phyloP scores from a whole-genome alignment of 192 early-diverging fungal genomes.

The Coemansia sp. region DNA sequence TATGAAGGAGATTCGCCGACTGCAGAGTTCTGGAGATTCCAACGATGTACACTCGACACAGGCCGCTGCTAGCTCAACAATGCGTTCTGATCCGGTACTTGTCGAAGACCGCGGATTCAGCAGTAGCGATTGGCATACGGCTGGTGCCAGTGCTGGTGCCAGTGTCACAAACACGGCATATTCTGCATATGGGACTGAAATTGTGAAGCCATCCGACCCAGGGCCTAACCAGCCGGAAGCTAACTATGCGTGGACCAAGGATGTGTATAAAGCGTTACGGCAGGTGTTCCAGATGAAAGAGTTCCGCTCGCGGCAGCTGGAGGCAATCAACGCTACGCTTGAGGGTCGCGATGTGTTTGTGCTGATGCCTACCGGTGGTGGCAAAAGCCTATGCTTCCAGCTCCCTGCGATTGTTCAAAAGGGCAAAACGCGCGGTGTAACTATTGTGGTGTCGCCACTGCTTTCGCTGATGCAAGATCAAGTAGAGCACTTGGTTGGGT shows the following conservation, averaged over 20 bases:
- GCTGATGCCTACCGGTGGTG: slow-evolving; percentile 98
- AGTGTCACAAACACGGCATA: not conserved
- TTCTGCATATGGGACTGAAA: not conserved
- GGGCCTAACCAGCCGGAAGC: slow-evolving; percentile 33
- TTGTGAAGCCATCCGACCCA: slow-evolving; percentile 40
- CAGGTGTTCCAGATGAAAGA: slow-evolving; percentile 67
- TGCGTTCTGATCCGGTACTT: not conserved
- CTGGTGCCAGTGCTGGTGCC: not conserved
- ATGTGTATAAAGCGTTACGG: slow-evolving; percentile 65
- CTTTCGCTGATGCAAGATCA: slow-evolving; percentile 97
- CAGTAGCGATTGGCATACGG: not conserved
- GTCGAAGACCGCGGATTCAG: not conserved
- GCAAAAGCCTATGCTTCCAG: slow-evolving; percentile 95
- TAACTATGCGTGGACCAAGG: slow-evolving; percentile 64
- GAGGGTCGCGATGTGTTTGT: slow-evolving; percentile 85
- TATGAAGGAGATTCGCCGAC: slow-evolving; percentile 32
- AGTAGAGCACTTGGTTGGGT: slow-evolving; percentile 65
- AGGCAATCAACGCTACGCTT: slow-evolving; percentile 85
- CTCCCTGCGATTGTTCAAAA: slow-evolving; percentile 74
- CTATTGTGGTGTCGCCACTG: slow-evolving; percentile 89
- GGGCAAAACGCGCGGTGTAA: slow-evolving; percentile 68
- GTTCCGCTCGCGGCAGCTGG: slow-evolving; percentile 84
- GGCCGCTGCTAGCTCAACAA: not conserved
- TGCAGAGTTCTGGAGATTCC: slow-evolving; percentile 2
- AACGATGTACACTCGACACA: not conserved